These are phyloP conservation scores for Aegilops longissima DNA, from an alignment of 176 grass and related monocot genomes.

Conservation along the genomic window DNA sequence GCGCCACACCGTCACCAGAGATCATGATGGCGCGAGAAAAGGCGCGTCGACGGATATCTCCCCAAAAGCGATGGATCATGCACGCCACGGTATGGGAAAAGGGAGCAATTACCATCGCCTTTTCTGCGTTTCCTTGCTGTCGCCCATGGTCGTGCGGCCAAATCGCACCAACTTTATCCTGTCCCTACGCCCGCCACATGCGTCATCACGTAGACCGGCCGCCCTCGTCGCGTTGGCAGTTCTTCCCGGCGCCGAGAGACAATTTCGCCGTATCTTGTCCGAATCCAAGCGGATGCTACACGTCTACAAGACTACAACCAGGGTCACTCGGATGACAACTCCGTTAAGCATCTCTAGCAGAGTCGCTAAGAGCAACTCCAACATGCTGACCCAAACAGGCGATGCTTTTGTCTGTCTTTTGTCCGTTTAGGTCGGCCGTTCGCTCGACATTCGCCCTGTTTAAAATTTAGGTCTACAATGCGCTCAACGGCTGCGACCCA, in stretches of 20 bases:
- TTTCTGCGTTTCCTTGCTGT: not conserved
- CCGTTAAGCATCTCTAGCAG: no score
- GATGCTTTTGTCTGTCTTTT: no score
- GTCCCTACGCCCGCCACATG: not conserved
- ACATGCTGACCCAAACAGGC: no score
- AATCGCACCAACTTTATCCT: slow-evolving; percentile 9
- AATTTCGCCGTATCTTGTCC: not conserved
- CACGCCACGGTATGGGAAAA: not conserved
- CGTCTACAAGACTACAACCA: no score
- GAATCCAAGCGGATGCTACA: not conserved
- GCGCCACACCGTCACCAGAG: not conserved
- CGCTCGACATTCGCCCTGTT: no score
- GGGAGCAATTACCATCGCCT: not conserved
- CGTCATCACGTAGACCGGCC: not conserved
- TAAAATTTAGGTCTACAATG: no score
- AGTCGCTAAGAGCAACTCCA: no score
- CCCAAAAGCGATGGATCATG: not conserved
- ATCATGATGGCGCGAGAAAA: not conserved
- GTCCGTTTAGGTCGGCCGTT: no score
- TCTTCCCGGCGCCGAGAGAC: not conserved
- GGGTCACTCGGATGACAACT: no score
- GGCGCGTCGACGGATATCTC: not conserved
- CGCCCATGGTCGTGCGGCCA: not conserved
- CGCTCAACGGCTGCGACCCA: no score
- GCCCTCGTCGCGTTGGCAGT: not conserved